Percentiles rank a stretch among this genome's conserved stretches.
Conservation (phyloP, 345 rosid species). For the Geranium rotundifolium region DNA sequence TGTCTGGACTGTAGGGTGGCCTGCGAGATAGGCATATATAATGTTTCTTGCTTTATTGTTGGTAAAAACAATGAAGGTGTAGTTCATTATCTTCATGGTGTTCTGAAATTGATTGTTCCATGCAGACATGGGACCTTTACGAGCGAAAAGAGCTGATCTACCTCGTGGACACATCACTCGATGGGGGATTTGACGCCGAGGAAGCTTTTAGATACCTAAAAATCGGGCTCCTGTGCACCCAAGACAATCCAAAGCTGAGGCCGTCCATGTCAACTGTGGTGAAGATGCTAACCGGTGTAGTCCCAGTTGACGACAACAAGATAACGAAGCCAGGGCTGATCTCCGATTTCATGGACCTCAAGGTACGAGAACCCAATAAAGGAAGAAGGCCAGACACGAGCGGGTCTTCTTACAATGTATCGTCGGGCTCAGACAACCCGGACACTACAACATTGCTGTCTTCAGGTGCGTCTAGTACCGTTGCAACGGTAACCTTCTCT, state of each 20-base stretch:
- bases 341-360: constrained; percentile 1
- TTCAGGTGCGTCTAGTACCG: not conserved
- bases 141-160: constrained; percentile 59
- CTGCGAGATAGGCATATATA: too few species aligned
- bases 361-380: not conserved
- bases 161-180: constrained; percentile 23
- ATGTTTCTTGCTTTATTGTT: too few species aligned
- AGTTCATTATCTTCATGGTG: not conserved
- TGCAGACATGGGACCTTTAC: constrained; percentile 78
- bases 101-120: constrained; percentile 1
- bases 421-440: not conserved
- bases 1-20: too few species aligned
- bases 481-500: not conserved
- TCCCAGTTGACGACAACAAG: not conserved
- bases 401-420: not conserved
- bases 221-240: constrained; percentile 5
- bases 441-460: not conserved
- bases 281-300: constrained; percentile 1
- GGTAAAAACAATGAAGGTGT: not conserved
- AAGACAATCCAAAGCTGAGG: not conserved
- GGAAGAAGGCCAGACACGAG: not conserved
- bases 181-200: not conserved
- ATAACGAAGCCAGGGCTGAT: constrained; percentile 1
- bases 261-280: constrained; percentile 1
- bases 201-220: not conserved